phyloP scores from a whole-genome alignment of 73 alveolate species.

The Paramecium caudatum region DNA sequence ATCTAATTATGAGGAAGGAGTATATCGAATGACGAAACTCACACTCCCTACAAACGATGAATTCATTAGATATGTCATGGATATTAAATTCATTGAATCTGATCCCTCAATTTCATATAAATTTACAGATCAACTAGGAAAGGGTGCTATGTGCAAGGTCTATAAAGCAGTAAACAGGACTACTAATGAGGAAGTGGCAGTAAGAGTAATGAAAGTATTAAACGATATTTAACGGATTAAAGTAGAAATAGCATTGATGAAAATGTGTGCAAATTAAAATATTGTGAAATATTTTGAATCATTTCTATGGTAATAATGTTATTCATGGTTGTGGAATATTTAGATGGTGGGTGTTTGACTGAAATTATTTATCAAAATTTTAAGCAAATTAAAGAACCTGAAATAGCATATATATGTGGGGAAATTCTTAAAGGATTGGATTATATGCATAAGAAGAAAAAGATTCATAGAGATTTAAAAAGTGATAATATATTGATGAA shows the following conservation, averaged over 20 bases:
- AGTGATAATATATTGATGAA: constrained; percentile 71
- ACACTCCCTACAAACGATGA: constrained; percentile 72
- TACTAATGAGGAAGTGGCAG: constrained; percentile 74
- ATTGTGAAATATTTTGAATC: constrained; percentile 74
- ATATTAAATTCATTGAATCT: constrained; percentile 51
- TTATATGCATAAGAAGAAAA: constrained; percentile 68
- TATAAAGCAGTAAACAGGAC: constrained; percentile 68
- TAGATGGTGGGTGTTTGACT: constrained; percentile 76
- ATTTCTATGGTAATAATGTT: constrained; percentile 46
- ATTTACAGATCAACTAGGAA: constrained; percentile 70
- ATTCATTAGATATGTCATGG: constrained; percentile 61
- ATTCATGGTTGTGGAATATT: constrained; percentile 74
- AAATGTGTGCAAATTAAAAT: constrained; percentile 66
- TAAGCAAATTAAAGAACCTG: constrained; percentile 65
- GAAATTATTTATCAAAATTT: constrained; percentile 72
- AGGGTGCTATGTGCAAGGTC: constrained; percentile 73
- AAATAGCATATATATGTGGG: constrained; percentile 66
- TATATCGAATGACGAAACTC: constrained; percentile 16
- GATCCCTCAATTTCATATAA: constrained; percentile 68
- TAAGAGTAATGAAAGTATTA: constrained; percentile 76
- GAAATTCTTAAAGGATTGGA: constrained; percentile 68
- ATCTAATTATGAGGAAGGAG: constrained; percentile 58
- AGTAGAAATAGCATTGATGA: constrained; percentile 77
- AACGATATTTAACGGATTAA: constrained; percentile 64
- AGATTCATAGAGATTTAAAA: constrained; percentile 76